Percentiles rank a stretch among this genome's conserved stretches.
Conservation (phyloP, 2,329 filamentous ascomycete species). For the Chalaropsis thielavioides region DNA sequence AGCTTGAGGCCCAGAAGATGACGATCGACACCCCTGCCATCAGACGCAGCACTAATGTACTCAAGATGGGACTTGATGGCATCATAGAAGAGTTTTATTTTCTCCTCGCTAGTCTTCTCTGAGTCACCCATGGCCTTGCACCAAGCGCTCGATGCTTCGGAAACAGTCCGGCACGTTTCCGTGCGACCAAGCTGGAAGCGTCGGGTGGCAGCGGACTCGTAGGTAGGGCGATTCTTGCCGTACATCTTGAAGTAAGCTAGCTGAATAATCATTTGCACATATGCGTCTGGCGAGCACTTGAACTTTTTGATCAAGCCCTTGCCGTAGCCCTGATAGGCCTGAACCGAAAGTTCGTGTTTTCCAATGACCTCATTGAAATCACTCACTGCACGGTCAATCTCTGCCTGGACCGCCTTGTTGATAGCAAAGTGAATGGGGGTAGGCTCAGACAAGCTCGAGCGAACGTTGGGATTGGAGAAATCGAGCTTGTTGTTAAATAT, state of each 20-base stretch:
- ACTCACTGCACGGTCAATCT: conserved; percentile 62
- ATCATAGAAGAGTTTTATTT: conserved; percentile 62
- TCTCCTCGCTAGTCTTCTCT: conserved; percentile 45
- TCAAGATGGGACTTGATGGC: conserved; percentile 71
- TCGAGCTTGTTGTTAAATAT: conserved; percentile 94
- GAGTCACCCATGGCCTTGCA: conserved; percentile 73
- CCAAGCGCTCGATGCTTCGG: conserved; percentile 81
- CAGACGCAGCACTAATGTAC: conserved; percentile 78
- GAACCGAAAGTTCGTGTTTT: conserved; percentile 79
- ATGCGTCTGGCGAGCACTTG: conserved; percentile 93
- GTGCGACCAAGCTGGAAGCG: conserved; percentile 94
- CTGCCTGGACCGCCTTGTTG: conserved; percentile 54
- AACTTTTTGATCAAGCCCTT: conserved; percentile 99
- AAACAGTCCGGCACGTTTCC: conserved; percentile 86
- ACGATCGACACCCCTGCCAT: conserved; percentile 86
- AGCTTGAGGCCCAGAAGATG: conserved; percentile 98
- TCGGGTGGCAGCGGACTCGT: conserved; percentile 88
- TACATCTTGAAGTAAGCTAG: conserved; percentile 98
- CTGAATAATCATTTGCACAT: conserved; percentile 97
- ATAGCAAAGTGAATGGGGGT: conserved; percentile 63
- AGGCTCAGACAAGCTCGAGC: conserved; percentile 74
- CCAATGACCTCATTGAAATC: conserved; percentile 74
- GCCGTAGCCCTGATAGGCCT: conserved; percentile 93
- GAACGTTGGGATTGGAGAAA: conserved; percentile 61
- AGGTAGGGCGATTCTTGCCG: conserved; percentile 91